Conservation (phyloP, 306 rosid species). For the Bauhinia variegata region DNA sequence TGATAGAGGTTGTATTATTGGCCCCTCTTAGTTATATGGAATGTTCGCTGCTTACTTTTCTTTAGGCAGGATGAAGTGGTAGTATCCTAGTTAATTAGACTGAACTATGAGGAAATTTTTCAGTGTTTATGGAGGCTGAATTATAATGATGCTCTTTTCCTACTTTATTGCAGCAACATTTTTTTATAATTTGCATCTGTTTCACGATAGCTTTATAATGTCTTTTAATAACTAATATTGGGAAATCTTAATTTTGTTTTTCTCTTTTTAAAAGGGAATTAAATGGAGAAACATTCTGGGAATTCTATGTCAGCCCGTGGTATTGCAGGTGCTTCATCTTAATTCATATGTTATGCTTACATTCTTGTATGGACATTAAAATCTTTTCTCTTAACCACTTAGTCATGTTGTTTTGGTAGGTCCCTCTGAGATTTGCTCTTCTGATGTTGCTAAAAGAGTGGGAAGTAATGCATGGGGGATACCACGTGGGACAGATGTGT, state of each 20-base stretch:
- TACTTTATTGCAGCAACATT: conserved; percentile 24
- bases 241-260: conserved; percentile 17
- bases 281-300: conserved; percentile 60
- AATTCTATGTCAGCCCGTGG: conserved; percentile 46
- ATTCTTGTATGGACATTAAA: conserved; percentile 1
- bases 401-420: conserved; percentile 49
- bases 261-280: conserved; percentile 43
- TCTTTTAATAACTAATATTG: conserved; percentile 4
- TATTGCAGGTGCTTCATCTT: conserved; percentile 52
- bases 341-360: conserved; percentile 15
- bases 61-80: not conserved
- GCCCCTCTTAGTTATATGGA: conserved; percentile 2
- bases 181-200: conserved; percentile 16
- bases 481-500: conserved; percentile 40
- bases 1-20: conserved; percentile 2
- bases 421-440: conserved; percentile 44
- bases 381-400: not conserved
- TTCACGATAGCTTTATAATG: conserved; percentile 3
- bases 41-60: not conserved
- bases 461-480: conserved; percentile 71
- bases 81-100: not conserved
- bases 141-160: not conserved
- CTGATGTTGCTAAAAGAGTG: conserved; percentile 42
- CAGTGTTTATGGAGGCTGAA: conserved; percentile 12
- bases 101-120: conserved; percentile 7